Conservation (phyloP, 768 basidiomycete genomes). For the Paxillus ammoniavirescens region DNA sequence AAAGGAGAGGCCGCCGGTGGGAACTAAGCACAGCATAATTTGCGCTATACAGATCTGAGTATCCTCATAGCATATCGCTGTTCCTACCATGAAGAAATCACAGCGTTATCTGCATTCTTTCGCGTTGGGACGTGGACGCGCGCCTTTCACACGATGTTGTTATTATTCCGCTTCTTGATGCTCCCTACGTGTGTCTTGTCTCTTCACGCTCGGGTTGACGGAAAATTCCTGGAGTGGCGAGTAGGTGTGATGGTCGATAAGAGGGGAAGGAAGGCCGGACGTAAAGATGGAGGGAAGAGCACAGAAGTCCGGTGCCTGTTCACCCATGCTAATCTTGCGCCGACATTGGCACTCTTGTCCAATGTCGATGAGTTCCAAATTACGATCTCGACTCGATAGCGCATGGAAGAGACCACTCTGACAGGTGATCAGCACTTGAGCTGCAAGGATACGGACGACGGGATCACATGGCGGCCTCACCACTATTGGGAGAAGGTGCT, state of each 20-base stretch:
- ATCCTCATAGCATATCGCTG: too few species aligned
- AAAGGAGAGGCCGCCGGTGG: too few species aligned
- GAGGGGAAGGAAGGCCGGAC: conserved; percentile 43
- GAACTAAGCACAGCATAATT: too few species aligned
- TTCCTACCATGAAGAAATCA: too few species aligned
- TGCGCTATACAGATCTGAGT: too few species aligned
- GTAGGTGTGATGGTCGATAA: conserved; percentile 42
- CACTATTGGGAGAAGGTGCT: too few species aligned
- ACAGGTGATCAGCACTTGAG: too few species aligned
- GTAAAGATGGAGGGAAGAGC: conserved; percentile 48
- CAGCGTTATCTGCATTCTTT: conserved; percentile 26
- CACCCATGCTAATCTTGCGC: conserved; percentile 27
- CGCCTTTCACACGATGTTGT: conserved; percentile 27
- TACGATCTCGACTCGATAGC: conserved; percentile 38
- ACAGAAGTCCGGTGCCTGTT: conserved; percentile 41
- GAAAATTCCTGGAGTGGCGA: conserved; percentile 43
- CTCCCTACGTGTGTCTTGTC: conserved; percentile 29
- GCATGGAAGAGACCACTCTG: conserved; percentile 38
- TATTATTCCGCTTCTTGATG: conserved; percentile 33
- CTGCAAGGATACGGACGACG: too few species aligned
- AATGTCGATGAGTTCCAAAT: conserved; percentile 37
- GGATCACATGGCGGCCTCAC: too few species aligned
- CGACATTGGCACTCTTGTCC: conserved; percentile 29
- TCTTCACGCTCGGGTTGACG: conserved; percentile 40
- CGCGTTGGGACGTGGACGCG: conserved; percentile 20